phyloP scores from a whole-genome alignment of 768 basidiomycete genomes.

The Pleurotus salmoneostramineus region DNA sequence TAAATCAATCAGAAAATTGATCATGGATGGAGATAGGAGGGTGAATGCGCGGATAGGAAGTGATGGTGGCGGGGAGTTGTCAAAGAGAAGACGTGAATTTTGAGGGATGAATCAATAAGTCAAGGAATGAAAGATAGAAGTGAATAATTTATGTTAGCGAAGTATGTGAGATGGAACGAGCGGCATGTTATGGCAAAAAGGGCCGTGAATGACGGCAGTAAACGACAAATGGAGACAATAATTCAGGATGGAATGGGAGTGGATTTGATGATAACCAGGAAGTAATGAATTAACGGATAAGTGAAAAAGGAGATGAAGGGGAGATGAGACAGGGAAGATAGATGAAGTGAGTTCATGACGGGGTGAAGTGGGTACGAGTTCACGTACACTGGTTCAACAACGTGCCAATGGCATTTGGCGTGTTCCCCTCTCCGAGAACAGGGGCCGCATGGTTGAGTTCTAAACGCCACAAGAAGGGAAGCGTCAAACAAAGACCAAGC shows the following conservation, averaged over 20 bases:
- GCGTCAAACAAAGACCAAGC: conserved; percentile 5
- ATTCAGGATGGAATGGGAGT: neutral
- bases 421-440: conserved; percentile 80
- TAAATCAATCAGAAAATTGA: too few relatives aligned
- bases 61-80: neutral
- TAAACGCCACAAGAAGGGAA: conserved; percentile 26
- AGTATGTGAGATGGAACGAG: neutral
- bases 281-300: conserved; percentile 11
- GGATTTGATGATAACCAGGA: conserved; percentile 1
- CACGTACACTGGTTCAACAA: conserved; percentile 76
- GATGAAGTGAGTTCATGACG: conserved; percentile 11
- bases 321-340: neutral
- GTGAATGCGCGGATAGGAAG: neutral
- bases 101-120: neutral
- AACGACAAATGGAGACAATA: conserved; percentile 10
- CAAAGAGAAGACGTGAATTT: neutral
- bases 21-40: neutral
- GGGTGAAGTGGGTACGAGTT: conserved; percentile 10
- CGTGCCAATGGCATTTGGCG: conserved; percentile 78
- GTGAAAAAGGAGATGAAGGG: conserved; percentile 9
- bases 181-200: neutral
- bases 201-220: neutral
- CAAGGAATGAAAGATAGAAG: neutral
- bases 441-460: conserved; percentile 78
- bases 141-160: neutral